These are phyloP conservation scores for Phaeotremella skinneri DNA, from an alignment of 768 basidiomycete genomes.

Conservation along the genomic window DNA sequence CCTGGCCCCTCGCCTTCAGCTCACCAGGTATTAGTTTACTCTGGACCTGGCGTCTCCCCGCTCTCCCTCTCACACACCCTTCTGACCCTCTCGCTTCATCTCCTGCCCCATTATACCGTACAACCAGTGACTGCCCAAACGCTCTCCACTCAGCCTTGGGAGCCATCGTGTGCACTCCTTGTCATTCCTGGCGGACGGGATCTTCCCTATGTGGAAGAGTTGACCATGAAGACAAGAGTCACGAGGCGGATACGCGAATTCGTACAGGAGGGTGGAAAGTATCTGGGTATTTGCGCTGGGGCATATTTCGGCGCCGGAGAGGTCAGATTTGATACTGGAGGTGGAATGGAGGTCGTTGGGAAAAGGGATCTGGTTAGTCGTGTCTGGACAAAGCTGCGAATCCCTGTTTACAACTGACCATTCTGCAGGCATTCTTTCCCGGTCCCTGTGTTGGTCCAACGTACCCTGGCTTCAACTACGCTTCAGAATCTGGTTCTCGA, in stretches of 20 bases:
- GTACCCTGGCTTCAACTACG: constrained; percentile 55
- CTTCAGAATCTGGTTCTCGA: constrained; percentile 55
- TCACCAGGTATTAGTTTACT: constrained; percentile 46
- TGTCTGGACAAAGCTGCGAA: not conserved
- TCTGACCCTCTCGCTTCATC: constrained; percentile 52
- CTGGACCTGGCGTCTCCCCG: constrained; percentile 45
- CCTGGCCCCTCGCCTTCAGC: constrained; percentile 35
- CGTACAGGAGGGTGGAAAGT: constrained; percentile 66
- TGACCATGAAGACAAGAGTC: constrained; percentile 49
- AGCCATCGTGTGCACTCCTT: constrained; percentile 68
- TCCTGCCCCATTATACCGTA: constrained; percentile 74
- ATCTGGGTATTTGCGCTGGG: constrained; percentile 66
- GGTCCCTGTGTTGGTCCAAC: constrained; percentile 54
- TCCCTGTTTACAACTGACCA: not conserved
- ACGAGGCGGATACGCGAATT: constrained; percentile 60
- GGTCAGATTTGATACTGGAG: constrained; percentile 55
- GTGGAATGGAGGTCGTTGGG: constrained; percentile 52
- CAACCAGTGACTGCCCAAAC: constrained; percentile 63
- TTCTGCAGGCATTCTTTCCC: constrained; percentile 52
- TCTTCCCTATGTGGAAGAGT: constrained; percentile 53
- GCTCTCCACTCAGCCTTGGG: constrained; percentile 73
- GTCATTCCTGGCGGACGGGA: constrained; percentile 68
- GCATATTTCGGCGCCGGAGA: constrained; percentile 57
- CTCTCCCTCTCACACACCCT: constrained; percentile 43
- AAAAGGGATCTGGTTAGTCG: constrained; percentile 51